Conservation (phyloP, 1,284 basidiomycete species). For the Anthracocystis panici-leucophaei region DNA sequence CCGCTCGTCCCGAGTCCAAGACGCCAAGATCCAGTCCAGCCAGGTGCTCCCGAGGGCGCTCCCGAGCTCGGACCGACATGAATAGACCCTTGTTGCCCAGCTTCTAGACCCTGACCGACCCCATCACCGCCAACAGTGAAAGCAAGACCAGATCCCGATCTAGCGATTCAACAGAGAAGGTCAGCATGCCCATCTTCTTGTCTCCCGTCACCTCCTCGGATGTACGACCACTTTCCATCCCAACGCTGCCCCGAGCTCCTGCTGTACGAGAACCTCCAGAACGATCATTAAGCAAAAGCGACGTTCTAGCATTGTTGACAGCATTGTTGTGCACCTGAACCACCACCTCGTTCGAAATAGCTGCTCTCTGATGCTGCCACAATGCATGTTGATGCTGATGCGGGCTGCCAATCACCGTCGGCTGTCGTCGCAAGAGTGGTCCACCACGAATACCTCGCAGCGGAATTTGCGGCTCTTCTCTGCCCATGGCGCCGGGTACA, state of each 20-base stretch:
- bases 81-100: too few species aligned
- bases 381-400: constrained; percentile 28
- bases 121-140: constrained; percentile 39
- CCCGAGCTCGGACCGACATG: constrained; percentile 6
- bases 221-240: neutral
- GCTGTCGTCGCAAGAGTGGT: constrained; percentile 31
- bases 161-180: constrained; percentile 8
- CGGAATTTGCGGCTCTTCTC: constrained; percentile 21
- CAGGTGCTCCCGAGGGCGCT: neutral
- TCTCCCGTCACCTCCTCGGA: constrained; percentile 7
- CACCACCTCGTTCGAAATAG: constrained; percentile 40
- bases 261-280: neutral
- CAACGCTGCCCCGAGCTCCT: neutral
- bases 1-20: too few species aligned
- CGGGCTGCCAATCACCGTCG: constrained; percentile 5
- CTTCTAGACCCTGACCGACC: constrained; percentile 13
- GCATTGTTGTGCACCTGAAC: constrained; percentile 48
- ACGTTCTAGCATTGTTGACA: constrained; percentile 35
- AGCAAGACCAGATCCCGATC: constrained; percentile 40
- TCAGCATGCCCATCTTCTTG: constrained; percentile 31
- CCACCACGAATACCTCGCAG: constrained; percentile 46
- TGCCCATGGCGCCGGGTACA: neutral
- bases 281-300: constrained; percentile 26
- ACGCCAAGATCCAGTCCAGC: neutral
- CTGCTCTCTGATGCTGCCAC: constrained; percentile 46